These are phyloP conservation scores for Calonectria pteridis DNA, from an alignment of 2,329 filamentous ascomycete genomes.

Conservation along the genomic window DNA sequence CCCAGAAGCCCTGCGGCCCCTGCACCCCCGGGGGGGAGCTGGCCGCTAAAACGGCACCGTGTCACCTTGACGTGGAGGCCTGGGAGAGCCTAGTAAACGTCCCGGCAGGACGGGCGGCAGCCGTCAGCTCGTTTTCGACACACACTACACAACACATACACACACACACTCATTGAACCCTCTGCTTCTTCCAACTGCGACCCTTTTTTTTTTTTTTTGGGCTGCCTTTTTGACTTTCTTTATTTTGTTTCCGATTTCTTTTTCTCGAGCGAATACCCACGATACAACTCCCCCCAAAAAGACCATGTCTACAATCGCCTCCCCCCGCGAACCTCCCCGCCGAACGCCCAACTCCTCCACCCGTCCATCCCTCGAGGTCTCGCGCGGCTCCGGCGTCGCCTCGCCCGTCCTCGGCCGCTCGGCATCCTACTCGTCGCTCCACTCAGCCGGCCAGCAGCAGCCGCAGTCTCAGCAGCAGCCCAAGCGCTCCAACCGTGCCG, in stretches of 20 bases:
- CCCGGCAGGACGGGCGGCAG: neutral
- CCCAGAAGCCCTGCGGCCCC: slow-evolving; percentile 22
- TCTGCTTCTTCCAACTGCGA: neutral
- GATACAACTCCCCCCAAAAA: neutral
- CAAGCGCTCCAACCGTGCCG: slow-evolving; percentile 80
- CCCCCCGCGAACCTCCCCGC: slow-evolving; percentile 70
- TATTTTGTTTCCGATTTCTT: neutral
- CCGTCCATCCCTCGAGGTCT: slow-evolving; percentile 78
- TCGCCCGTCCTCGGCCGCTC: slow-evolving; percentile 59
- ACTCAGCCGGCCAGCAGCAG: slow-evolving; percentile 13
- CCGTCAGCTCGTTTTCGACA: neutral
- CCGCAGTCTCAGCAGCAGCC: slow-evolving; percentile 48
- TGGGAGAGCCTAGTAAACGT: neutral
- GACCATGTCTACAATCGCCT: slow-evolving; percentile 74
- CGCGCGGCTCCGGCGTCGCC: slow-evolving; percentile 67
- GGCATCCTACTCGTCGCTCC: slow-evolving; percentile 25
- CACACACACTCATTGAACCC: neutral
- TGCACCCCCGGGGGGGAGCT: slow-evolving; percentile 19
- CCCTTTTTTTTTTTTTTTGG: neutral
- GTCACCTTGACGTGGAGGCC: slow-evolving; percentile 19
- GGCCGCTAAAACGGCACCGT: slow-evolving; percentile 37
- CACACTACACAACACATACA: neutral
- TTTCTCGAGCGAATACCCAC: slow-evolving; percentile 44
- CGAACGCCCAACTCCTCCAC: slow-evolving; percentile 78
- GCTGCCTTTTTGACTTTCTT: neutral